Evolutionary conservation across 1,284 basidiomycete species (phyloP).

Genomic region (Amylostereum areolatum): DNA sequence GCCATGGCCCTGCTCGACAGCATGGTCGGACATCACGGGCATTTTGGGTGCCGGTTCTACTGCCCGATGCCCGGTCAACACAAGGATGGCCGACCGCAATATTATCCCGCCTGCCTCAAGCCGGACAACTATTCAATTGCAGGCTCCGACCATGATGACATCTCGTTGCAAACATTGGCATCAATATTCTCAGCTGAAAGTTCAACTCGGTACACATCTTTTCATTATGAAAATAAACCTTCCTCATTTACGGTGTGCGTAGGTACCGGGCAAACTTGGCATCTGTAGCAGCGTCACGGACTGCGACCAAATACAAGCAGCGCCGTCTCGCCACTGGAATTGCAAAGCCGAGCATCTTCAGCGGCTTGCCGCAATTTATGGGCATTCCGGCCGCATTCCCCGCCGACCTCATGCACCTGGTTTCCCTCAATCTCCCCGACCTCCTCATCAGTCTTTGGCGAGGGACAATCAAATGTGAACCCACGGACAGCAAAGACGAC

Average conservation of each 20-base stretch:
- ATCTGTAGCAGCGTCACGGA: too few species aligned
- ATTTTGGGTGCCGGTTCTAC: slow-evolving; percentile 4
- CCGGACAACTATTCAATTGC: slow-evolving; percentile 1
- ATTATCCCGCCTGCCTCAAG: slow-evolving; percentile 1
- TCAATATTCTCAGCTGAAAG: too few species aligned
- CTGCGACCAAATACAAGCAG: too few species aligned
- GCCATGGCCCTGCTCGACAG: slow-evolving; percentile 4
- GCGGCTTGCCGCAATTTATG: too few species aligned
- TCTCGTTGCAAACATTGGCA: too few species aligned
- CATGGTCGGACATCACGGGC: slow-evolving; percentile 9
- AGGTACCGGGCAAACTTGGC: too few species aligned
- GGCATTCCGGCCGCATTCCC: slow-evolving; percentile 23
- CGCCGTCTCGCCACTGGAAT: too few species aligned
- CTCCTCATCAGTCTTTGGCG: slow-evolving; percentile 26
- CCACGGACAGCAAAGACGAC: slow-evolving; percentile 11
- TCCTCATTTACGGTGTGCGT: too few species aligned
- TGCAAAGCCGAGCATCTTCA: too few species aligned
- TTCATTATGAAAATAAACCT: too few species aligned
- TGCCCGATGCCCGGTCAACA: slow-evolving; percentile 1
- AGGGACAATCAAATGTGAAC: slow-evolving; percentile 19
- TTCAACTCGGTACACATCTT: too few species aligned
- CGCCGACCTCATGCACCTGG: slow-evolving; percentile 32
- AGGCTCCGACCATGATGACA: slow-evolving; percentile 3
- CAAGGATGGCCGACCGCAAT: slow-evolving; percentile 2
- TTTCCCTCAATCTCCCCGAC: slow-evolving; percentile 22